Base-by-base conservation (phyloP, 2,329 filamentous ascomycete genomes). In the Epichloe gansuensis region DNA sequence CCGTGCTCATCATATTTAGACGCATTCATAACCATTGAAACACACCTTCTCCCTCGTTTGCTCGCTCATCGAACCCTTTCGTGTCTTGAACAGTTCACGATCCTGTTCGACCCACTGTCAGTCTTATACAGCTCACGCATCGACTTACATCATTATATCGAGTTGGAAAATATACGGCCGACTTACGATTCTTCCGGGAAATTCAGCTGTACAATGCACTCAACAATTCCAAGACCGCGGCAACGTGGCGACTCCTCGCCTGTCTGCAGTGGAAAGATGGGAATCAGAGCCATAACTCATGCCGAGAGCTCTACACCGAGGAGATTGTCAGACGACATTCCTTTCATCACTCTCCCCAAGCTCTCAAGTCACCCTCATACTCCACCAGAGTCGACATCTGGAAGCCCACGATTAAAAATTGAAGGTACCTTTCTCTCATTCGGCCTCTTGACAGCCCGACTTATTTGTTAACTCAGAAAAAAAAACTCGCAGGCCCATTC, bases 321-420 rank as follows among this genome's bases (percentile, higher is more conserved):
- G 21, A 59, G 51, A 47, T 39, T 57, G 15, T 58, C 58, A 15
- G 54, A 58, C 15, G 61, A 63, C n/a, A 17, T 58, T 27, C 54
- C 56, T n/a, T 57, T 56, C 25, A 54, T 58, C 12, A 55, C 55
- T 12, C 52, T 55, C 27, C 55, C 54, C 39, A 49, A 55, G 38
- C 51, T 57, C 15, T 43, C 57, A 17, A 50, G 55, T 27, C 59
- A 61, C 41, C 61, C 60, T 40, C 58, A 63, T 55, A 63, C 59
- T 23, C 63, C 63, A 53, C 62, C 63, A 48, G 60, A 62, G 53
- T 68, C 66, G 38, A 53, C 55, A n/a, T 66, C 63, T 41, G 63
- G 64, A n/a, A 68, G 66, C 48, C 66, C 66, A 3, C 62, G 60
- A 49, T 44, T 66, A 40, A 66, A 66, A 55, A 53, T 61, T 12